These are phyloP conservation scores for Lumnitzera racemosa DNA, from an alignment of 345 rosid genomes.

Conservation along the genomic window DNA sequence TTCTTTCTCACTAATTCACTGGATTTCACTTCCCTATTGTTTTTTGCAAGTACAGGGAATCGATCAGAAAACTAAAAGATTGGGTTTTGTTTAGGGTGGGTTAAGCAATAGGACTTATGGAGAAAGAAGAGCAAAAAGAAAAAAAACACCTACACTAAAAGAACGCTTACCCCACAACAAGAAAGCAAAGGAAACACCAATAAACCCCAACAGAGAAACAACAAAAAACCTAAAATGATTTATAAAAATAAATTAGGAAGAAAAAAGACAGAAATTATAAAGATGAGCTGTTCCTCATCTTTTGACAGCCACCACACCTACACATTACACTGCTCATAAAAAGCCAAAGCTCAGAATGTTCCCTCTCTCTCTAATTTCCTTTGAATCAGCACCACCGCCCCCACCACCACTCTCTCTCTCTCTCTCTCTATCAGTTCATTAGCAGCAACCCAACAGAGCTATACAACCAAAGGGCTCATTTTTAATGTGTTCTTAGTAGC, in stretches of 20 bases:
- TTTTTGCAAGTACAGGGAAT: too few species aligned
- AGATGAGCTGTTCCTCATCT: slow-evolving; percentile 21
- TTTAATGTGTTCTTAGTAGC: too few species aligned
- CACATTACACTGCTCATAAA: slow-evolving; percentile 12
- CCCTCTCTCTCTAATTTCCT: slow-evolving; percentile 6
- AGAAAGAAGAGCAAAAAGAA: too few species aligned
- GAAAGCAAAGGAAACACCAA: neutral
- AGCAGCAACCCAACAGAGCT: too few species aligned
- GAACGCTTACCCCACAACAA: neutral
- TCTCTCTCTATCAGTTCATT: neutral
- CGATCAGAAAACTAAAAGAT: too few species aligned
- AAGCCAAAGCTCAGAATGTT: slow-evolving; percentile 21
- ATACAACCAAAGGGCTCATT: too few species aligned
- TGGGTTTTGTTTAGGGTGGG: too few species aligned
- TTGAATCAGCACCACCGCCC: slow-evolving; percentile 5
- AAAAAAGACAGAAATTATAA: slow-evolving; percentile 4
- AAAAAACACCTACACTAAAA: too few species aligned
- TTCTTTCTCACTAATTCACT: too few species aligned
- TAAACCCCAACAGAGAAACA: slow-evolving; percentile 1
- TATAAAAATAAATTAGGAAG: too few species aligned
- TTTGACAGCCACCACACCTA: slow-evolving; percentile 20
- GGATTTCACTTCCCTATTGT: too few species aligned
- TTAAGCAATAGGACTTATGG: too few species aligned
- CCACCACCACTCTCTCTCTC: slow-evolving; percentile 5
- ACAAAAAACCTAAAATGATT: neutral